Base-by-base conservation (phyloP, 1,284 basidiomycete species). In the Malassezia yamatoensis region DNA sequence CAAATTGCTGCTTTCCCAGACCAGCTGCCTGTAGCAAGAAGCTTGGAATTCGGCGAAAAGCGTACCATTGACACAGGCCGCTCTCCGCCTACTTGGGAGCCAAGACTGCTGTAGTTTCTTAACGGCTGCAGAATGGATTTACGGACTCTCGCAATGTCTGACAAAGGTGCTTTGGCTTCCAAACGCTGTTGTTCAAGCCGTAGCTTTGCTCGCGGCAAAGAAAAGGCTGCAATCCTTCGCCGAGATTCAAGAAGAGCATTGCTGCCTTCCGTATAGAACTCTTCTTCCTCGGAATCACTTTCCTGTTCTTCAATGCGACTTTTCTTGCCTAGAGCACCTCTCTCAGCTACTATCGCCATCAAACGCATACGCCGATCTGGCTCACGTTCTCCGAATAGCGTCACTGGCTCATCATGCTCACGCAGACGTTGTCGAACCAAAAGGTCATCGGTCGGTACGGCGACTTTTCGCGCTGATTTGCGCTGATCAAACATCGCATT, bases 1-100 rank as follows among this genome's bases (percentile, higher is more conserved):
- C 94, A 98, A 11, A 98, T 72, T 77, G 91, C 96, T 33, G 91
- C 83, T 40, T 84, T 84, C 21, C 94, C 94, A 11, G 90, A 88
- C 94, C 94, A 99, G 65, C 88, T 89, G 3, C 86, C 90, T 0
- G 93, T 94, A 1, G 90, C 87, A 29, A 98, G 80, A 43, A 88
- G 81, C 69, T 87, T 77, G 63, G 85, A 86, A 73, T 96, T 86
- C 5, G 94, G 94, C 1, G 93, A 85, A 75, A 98, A 98, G 21
- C 94, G 85, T 32, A 96, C 88, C 77, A 88, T 85, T 1, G 90
- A 87, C 60, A 98, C 83, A 1, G 93, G 90, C 47, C 94, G 82
- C 62, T 94, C 90, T 72, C 96, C 94, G 49, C 90, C 93, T 65
- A 96, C 90, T 80, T 98, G 94, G 0, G 93, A 96, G 24, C 94